Base-by-base conservation (phyloP, 257 asterid genomes). In the Catharanthus roseus region DNA sequence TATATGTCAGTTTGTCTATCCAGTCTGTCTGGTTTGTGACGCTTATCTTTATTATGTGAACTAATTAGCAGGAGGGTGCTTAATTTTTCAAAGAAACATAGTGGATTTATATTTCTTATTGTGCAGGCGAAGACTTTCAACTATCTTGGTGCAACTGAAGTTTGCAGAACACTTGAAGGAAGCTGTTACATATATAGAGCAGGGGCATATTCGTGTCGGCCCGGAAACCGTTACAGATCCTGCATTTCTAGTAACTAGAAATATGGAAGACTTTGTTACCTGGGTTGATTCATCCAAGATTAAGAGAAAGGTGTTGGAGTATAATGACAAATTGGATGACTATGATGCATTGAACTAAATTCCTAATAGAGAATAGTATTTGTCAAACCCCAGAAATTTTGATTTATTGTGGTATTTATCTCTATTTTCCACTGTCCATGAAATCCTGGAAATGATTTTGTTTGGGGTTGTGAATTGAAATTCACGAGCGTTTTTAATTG, bases 211-310 rank as follows among this genome's bases (percentile, higher is more conserved):
- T 74, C 95, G 99, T 23, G 96, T 95, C 21, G 99, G 99, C 67
- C 97, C 99, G 0, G 95, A 95, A 34, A 89, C 96, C 3, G 79
- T 95, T 50, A 84, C 88, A 1, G 97, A 95, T 67, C 91, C 89
- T 41, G 95, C 98, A 7, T 90, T 80, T 81, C 93, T 87, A 39
- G 95, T 95, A 18, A 91, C 98, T 4, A 86, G 98, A 82, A 95
- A 88, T 55, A 91, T 88, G 93, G 96, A 95, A 79, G 96, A 91
- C 83, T 89, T 91, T 33, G 70, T 91, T 60, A 95, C 99, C 16
- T 91, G 99, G 99, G 96, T 91, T 0, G 99, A 95, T 81, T 85
- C 97, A 24, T 95, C 97, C 1, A 95, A 89, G 92, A 88, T 91
- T 41, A 85, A 80, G 85, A 88, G 95, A 83, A 88, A 86, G 93